Conservation (phyloP, 495 filamentous ascomycete species). For the Antarctomyces pellizariae region DNA sequence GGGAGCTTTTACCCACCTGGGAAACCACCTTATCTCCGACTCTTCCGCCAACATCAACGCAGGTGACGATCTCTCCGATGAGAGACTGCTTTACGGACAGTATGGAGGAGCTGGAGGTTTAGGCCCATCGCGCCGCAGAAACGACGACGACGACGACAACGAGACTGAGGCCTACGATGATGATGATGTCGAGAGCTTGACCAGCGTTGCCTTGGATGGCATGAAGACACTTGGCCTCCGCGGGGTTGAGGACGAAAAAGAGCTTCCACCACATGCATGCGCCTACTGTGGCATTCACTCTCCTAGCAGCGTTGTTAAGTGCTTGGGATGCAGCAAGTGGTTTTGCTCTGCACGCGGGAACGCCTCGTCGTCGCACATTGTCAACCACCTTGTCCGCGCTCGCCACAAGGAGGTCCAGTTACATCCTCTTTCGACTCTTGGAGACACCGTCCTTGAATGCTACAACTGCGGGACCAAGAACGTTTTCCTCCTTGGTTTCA, state of each 20-base stretch:
- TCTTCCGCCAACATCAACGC: conserved; percentile 52
- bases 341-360: conserved; percentile 97
- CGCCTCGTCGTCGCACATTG: conserved; percentile 88
- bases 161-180: conserved; percentile 68
- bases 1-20: conserved; percentile 66
- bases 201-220: conserved; percentile 62
- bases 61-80: conserved; percentile 46
- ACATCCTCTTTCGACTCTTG: conserved; percentile 82
- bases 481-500: conserved; percentile 97
- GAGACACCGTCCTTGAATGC: conserved; percentile 92
- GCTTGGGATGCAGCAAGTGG: conserved; percentile 90
- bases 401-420: conserved; percentile 97
- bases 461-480: conserved; percentile 99
- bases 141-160: conserved; percentile 65
- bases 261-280: conserved; percentile 89
- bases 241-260: conserved; percentile 59
- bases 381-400: conserved; percentile 93
- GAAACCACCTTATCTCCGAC: conserved; percentile 57
- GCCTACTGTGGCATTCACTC: conserved; percentile 99
- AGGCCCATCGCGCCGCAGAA: conserved; percentile 27
- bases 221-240: conserved; percentile 40
- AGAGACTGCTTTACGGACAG: conserved; percentile 44
- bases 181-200: conserved; percentile 78
- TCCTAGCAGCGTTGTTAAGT: conserved; percentile 84
- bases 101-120: conserved; percentile 30